Base-by-base conservation (phyloP, 2,329 filamentous ascomycete genomes). In the Cryphonectria japonica region DNA sequence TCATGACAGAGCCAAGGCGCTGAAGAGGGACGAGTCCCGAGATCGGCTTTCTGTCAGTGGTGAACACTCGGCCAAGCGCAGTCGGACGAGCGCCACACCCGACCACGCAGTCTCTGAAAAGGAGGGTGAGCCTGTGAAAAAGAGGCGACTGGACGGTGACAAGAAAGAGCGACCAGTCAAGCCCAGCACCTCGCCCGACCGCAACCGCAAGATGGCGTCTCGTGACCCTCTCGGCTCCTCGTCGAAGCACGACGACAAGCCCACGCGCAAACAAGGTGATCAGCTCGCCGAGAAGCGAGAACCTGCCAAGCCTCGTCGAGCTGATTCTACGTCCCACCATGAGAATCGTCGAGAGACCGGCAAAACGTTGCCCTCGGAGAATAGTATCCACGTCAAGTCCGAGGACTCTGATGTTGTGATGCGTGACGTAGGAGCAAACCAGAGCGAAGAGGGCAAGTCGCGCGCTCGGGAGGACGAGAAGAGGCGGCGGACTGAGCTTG, bases 1-100 rank as follows among this genome's bases (percentile, higher is more conserved):
- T 69, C 86, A 88, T 69, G 88, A 90, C 73, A 83, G 87, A 67
- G 86, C 88, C 32, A 89, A 90, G 75, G 86, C 87, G 26, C 78
- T 90, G 16, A 91, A 89, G 76, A 83, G 88, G 70, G 88, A 91
- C 72, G 87, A 89, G 73, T 88, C 88, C 41, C 66, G 54, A 37
- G 89, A 91, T 72, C 82, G 85, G 41, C 78, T 85, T 16, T 83
- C 84, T 11, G 81, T 85, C 62, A 81, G 84, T 9, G 83, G 84
- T 19, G 88, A 90, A 37, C 81, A 80, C 67, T 80, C 86, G 8
- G 78, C 82, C n/a, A 91, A 91, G 78, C 83, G 89, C 59, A 87
- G 87, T 75, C 84, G 89, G 39, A 83, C 83, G 41, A 91, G 89
- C 74, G 83, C 85, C 66, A 90, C 89, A 0, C 88, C 89, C 1